Base-by-base conservation (phyloP, 106 monocot genomes). In the Allium fistulosum region DNA sequence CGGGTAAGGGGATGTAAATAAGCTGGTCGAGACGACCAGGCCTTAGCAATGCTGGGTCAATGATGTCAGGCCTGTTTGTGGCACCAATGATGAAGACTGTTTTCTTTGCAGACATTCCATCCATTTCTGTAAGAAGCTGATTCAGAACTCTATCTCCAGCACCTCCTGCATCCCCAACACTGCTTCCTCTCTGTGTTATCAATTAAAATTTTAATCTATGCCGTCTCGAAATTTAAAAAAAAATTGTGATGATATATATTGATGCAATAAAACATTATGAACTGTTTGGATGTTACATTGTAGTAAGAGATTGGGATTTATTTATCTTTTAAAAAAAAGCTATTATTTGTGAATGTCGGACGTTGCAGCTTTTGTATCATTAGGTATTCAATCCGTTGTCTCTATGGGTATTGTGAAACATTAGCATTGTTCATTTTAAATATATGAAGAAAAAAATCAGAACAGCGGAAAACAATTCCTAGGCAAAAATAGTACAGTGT, bases 31-130 rank as follows among this genome's bases (percentile, higher is more conserved):
- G 81, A 62, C 93, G 93, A 7, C 93, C 89, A 7, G 93, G 93
- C 69, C 93, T 78, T 1, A 93, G 84, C 75, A 93, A 69, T 18
- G 93, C 89, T 8, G 93, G 86, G 73, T 93, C 93, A 28, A 93
- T 88, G 51, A 93, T 93, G 49, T 93, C 93, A 15, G 93, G 93
- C 77, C 93, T 80, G 69, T 93, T 93, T 10, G 93, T 89, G 55
- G 89, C 93, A 1, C 89, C 89, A 65, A 93, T 93, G 10, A 93
- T 93, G 62, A 93, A 93, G 4, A 93, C 93, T 1, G 93, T 93
- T 55, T 93, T 93, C 74, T 93, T 93, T 8, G 93, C 93, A 57
- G 79, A 79, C 93, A 93, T 93, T 60, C 93, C 93, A 72, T 93
- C 93, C 93, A 93, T 93, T 76, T 93, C 93, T 16, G 93, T 93